These are phyloP conservation scores for Leucaena leucocephala DNA, from an alignment of 306 rosid species.

Conservation along the genomic window DNA sequence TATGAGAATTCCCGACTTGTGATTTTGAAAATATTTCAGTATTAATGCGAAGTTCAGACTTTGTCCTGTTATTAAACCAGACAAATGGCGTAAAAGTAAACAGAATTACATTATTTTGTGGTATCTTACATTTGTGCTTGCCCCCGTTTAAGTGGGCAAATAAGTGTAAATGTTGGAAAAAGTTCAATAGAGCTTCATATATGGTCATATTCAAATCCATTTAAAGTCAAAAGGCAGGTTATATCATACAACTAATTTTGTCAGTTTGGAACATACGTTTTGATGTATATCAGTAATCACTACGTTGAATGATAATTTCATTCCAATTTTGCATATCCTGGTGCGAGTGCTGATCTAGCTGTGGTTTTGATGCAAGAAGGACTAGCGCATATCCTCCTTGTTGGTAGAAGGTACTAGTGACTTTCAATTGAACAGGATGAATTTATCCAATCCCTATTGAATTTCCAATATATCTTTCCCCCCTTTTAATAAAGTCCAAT, in stretches of 20 bases:
- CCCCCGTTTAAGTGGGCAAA: slow-evolving; percentile 23
- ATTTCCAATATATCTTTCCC: neutral
- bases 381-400: slow-evolving; percentile 83
- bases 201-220: slow-evolving; percentile 14
- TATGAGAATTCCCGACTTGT: slow-evolving; percentile 14
- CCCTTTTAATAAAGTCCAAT: neutral
- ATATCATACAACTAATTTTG: neutral
- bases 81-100: neutral
- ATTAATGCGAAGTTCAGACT: slow-evolving; percentile 4
- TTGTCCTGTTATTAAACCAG: slow-evolving; percentile 1
- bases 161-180: slow-evolving; percentile 6
- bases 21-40: slow-evolving; percentile 13
- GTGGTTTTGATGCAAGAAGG: slow-evolving; percentile 99
- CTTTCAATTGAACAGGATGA: slow-evolving; percentile 7
- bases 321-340: slow-evolving; percentile 69
- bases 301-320: slow-evolving; percentile 10
- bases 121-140: slow-evolving; percentile 23
- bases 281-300: slow-evolving; percentile 27
- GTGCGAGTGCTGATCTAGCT: slow-evolving; percentile 96
- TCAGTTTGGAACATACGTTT: slow-evolving; percentile 10
- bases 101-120: neutral
- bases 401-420: slow-evolving; percentile 79
- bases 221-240: slow-evolving; percentile 9
- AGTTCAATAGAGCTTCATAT: slow-evolving; percentile 17
- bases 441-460: neutral